Base-by-base conservation (phyloP, 345 rosid genomes). In the Schrenkiella parvula region DNA sequence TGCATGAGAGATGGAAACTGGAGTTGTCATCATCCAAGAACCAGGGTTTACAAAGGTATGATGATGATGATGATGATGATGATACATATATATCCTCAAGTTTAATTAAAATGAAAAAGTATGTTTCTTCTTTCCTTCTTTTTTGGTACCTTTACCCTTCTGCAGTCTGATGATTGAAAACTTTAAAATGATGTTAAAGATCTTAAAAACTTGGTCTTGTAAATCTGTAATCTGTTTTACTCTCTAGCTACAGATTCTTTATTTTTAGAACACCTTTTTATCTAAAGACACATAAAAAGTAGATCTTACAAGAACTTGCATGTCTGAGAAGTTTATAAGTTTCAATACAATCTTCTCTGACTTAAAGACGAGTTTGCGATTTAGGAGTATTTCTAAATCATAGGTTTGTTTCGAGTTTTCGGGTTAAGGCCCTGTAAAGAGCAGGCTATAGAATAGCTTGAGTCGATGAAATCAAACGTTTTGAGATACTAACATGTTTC, bases 1-100 rank as follows among this genome's bases (percentile, higher is more conserved):
- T 44, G 76, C 73, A 80, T 75, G 78, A 82, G 46, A 60, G 66
- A 87, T 88, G 97, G 89, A 84, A 50, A 81, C 91, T 32, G 91
- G 72, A 88, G 79, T 70, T 61, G 85, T 66, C 70, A 38, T 79
- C 53, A 73, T 60, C 55, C 72, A 72, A 64, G 87, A 84, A 79
- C 48, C 77, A 4, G 18, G 60, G 39, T 18, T 82, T 34, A 13
- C 67, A 58, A 55, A 29, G 88, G 95, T 89, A 80, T 43, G 28
- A 23, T 73, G 58, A 39, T 62, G 42, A 52, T 56, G 26, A 26
- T 67, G 6, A 56, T 59, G 57, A 17, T 43, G 10, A 8, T 34
- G 2, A 29, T 43, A 66, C 35, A 43, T 70, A 21, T 8, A n/a
- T 42, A 42, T 34, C 38, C n/a, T n/a, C 43, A n/a, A 32, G 37